Conservation (phyloP, 2,329 filamentous ascomycete species). For the Neurospora crassa region DNA sequence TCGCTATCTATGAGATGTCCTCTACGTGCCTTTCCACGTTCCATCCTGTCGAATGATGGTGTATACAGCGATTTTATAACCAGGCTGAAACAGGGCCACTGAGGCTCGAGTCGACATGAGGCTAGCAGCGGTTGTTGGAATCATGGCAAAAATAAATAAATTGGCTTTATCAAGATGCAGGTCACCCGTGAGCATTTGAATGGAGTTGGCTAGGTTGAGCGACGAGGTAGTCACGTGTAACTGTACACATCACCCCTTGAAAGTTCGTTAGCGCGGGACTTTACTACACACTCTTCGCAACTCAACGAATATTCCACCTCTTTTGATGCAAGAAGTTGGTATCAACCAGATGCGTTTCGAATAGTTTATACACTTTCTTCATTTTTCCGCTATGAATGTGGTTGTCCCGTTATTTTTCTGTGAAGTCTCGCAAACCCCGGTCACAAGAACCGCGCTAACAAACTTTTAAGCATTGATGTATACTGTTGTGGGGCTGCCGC, state of each 20-base stretch:
- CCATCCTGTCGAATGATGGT: background rate
- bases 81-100: background rate
- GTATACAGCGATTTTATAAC: background rate
- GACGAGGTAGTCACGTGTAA: background rate
- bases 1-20: background rate
- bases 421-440: too few relatives aligned
- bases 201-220: background rate
- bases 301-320: too few relatives aligned
- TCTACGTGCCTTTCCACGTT: background rate
- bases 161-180: background rate
- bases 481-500: background rate
- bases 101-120: background rate
- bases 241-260: too few relatives aligned
- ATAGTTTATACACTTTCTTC: too few relatives aligned
- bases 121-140: background rate
- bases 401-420: too few relatives aligned
- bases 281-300: too few relatives aligned
- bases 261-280: too few relatives aligned
- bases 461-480: too few relatives aligned
- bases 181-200: background rate
- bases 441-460: too few relatives aligned
- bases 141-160: background rate
- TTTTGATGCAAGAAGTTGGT: too few relatives aligned
- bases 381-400: too few relatives aligned
- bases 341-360: too few relatives aligned